Evolutionary conservation across 257 asterid species (phyloP), one percentile per base, ranked within the genome.

Genomic region (Nicotiana tomentosiformis): DNA sequence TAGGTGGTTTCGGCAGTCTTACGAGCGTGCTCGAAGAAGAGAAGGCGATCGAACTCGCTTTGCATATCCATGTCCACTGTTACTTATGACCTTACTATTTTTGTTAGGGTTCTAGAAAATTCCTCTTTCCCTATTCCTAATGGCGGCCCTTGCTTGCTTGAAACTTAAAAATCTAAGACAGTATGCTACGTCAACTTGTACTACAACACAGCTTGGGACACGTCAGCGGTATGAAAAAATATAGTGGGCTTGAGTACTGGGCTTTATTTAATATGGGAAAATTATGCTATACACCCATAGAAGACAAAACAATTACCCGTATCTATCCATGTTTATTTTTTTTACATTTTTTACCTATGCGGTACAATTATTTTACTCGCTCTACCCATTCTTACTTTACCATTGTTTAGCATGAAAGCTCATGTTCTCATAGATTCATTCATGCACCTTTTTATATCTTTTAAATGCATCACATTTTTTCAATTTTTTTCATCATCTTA

Each of bases 21-120:
- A 30, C 98, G 97, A 65, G 98, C 93, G 84, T 89, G 97, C 89
- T 94, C 97, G 88, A 93, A 94, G 89, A 91, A 92, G 4, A 94
- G 86, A 7, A 96, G 90, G 5, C 97, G 96, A 86, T 96, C 98
- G 84, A 96, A 89, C 65, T 96, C 99, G 83, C 79, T 93, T 2
- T 90, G 65, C 97, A 90, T 88, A 1, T 94, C 93, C 91, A 92
- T 92, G 70, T 43, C 51, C 51, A 9, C 51, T 43, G 12, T 43
- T 43, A 35, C 46, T 23, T 15, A 12, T n/a, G 1, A 18, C 33
- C 33, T 68, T 68, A 15, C 16, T 35, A 18, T 10, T 26, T 20
- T 49, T 18, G 8, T 76, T 76, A 76, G 80, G 80, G 80, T 51
- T 74, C 4, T 46, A 26, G 14, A 4, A 46, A 32, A 26, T 23